phyloP scores from a whole-genome alignment of 352 stramenopile species.

The Aphanomyces astaci region DNA sequence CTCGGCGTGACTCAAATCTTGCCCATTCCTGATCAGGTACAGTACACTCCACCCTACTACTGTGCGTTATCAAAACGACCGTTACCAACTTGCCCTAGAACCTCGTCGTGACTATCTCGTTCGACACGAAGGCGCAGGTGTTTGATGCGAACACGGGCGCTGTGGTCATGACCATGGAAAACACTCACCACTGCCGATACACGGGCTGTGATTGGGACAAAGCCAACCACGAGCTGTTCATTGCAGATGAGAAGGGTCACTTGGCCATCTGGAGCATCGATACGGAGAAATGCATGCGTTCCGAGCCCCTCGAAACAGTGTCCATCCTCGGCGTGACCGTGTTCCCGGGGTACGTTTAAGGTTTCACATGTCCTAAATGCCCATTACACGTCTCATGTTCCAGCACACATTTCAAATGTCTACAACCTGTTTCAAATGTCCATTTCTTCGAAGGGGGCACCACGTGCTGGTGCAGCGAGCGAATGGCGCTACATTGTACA shows the following conservation, averaged over 20 bases:
- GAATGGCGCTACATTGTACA: conserved; percentile 51
- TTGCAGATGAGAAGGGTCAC: conserved; percentile 42
- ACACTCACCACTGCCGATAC: conserved; percentile 40
- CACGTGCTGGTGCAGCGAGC: conserved; percentile 44
- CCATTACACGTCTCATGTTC: background rate
- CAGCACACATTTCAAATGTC: background rate
- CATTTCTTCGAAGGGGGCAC: background rate
- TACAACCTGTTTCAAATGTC: background rate
- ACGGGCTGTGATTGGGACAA: conserved; percentile 54
- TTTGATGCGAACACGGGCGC: conserved; percentile 55
- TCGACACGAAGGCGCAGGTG: conserved; percentile 63
- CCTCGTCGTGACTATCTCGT: conserved; percentile 61
- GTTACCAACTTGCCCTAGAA: background rate
- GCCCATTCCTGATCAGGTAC: conserved; percentile 48
- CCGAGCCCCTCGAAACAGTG: conserved; percentile 29
- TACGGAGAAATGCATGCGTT: conserved; percentile 49
- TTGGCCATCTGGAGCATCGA: conserved; percentile 63
- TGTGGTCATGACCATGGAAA: conserved; percentile 48
- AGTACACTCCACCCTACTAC: background rate
- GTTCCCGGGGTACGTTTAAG: background rate
- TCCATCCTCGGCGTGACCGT: conserved; percentile 25
- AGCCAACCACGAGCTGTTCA: conserved; percentile 33
- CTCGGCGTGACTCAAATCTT: conserved; percentile 49
- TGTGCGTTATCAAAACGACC: background rate
- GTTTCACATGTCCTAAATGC: background rate